Conservation (phyloP, 257 asterid genomes). For the Solanum piurae region DNA sequence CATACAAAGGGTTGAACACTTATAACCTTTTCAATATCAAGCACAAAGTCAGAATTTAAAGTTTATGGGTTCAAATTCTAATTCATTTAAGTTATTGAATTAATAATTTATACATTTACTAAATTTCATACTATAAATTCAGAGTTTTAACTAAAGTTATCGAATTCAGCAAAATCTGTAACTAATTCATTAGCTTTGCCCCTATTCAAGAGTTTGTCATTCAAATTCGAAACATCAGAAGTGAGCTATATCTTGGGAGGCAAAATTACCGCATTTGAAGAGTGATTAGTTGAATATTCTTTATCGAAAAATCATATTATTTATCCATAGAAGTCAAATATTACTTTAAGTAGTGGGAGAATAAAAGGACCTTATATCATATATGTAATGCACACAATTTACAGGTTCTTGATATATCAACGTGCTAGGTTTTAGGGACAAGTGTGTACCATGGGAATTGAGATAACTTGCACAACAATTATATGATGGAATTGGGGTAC, state of each 20-base stretch:
- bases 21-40: neutral
- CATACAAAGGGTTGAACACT: neutral
- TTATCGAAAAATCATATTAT: neutral
- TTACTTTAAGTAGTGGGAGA: neutral
- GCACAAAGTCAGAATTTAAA: neutral
- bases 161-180: neutral
- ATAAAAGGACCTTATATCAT: neutral
- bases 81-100: too few species aligned
- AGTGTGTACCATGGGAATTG: neutral
- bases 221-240: neutral
- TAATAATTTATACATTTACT: too few species aligned
- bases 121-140: too few species aligned
- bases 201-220: neutral
- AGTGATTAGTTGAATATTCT: neutral
- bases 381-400: neutral
- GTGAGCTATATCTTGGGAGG: neutral
- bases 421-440: neutral
- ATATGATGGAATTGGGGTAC: neutral
- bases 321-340: neutral
- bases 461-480: neutral
- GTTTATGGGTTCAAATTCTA: too few species aligned
- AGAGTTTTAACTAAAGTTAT: too few species aligned
- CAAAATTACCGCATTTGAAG: neutral
- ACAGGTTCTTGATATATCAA: neutral
- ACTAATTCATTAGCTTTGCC: neutral